A percentile compares a stretch with the other conserved stretches of the same genome.
Evolutionary conservation across 2,329 filamentous ascomycete genomes (phyloP).

Genomic region (Clarireedia hainanense): DNA sequence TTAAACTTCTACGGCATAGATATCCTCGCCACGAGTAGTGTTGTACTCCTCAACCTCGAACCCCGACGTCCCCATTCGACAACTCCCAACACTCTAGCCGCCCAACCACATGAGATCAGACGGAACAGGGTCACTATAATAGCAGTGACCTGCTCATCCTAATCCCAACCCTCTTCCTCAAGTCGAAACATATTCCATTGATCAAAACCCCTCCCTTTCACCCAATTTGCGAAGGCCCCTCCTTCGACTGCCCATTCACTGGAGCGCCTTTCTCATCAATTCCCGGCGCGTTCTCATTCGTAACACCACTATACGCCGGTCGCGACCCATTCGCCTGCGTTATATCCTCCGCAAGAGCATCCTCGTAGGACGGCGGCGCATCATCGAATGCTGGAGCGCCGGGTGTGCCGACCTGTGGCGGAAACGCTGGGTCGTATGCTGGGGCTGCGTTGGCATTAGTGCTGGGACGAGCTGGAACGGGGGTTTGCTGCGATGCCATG

Average conservation of each 20-base stretch:
- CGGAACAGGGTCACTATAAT: too few species aligned
- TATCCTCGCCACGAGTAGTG: too few species aligned
- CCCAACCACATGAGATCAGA: too few species aligned
- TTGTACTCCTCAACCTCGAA: too few species aligned
- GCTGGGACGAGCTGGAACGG: conserved; percentile 17
- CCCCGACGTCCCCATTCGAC: too few species aligned
- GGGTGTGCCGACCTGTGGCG: conserved; percentile 45
- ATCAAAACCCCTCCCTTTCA: background rate
- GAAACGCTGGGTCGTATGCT: conserved; percentile 44
- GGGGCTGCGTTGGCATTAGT: conserved; percentile 19
- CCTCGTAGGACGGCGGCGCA: conserved; percentile 91
- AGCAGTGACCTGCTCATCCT: too few species aligned
- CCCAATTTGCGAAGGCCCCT: background rate
- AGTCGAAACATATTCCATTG: background rate
- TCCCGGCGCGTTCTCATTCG: conserved; percentile 48
- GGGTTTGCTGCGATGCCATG: conserved; percentile 32
- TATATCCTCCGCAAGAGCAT: conserved; percentile 75
- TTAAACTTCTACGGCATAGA: too few species aligned
- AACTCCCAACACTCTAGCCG: too few species aligned
- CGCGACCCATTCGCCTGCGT: conserved; percentile 63
- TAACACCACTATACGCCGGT: conserved; percentile 59
- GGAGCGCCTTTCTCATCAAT: conserved; percentile 22
- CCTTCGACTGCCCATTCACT: background rate
- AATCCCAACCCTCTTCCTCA: too few species aligned
- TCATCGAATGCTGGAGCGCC: conserved; percentile 51